Base-by-base conservation (phyloP, 2,329 filamentous ascomycete genomes). In the Alternaria ventricosa region DNA sequence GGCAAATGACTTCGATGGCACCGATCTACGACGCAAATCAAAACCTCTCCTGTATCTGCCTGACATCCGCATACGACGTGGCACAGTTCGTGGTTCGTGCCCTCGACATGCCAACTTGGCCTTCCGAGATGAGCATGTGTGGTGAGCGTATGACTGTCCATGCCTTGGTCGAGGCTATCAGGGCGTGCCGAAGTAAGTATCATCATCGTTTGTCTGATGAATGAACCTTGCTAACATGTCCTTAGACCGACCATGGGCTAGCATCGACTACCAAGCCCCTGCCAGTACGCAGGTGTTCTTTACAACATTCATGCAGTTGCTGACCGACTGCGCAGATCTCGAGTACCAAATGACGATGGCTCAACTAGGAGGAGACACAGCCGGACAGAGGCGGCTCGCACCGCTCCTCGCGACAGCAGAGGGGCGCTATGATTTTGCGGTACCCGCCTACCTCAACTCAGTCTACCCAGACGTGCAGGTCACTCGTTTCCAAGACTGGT, bases 71-170 rank as follows among this genome's bases (percentile, higher is more conserved):
- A 15, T 83, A 87, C 66, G 92, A 94, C 71, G 87, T 93, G 6
- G 91, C 87, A 23, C 84, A 85, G n/a, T 93, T 91, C 69, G 83
- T 94, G 9, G 89, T 89, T 11, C 87, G 88, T n/a, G 87, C 92
- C 13, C 77, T 92, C 28, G 89, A 92, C 49, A 78, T 92, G 44
- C 80, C 82, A 7, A 83, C 77, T 18, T 94, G 92, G 92, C 90
- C 90, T 4, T 78, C 80, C 6, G 91, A 93, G 74, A 88, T 91
- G 75, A 86, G 85, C 43, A 89, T 94, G 85, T 84, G 85, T 53
- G 90, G 91, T n/a, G 89, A 92, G 57, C 83, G 88, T 6, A 81
- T 90, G 76, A 86, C 84, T 1, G 84, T 92, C 3, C 82, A 84
- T 12, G 85, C 89, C 49, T 82, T 94, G 11, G 83, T 92, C 10